Base-by-base conservation (phyloP, 768 basidiomycete genomes). In the Aureoboletus auriporus region DNA sequence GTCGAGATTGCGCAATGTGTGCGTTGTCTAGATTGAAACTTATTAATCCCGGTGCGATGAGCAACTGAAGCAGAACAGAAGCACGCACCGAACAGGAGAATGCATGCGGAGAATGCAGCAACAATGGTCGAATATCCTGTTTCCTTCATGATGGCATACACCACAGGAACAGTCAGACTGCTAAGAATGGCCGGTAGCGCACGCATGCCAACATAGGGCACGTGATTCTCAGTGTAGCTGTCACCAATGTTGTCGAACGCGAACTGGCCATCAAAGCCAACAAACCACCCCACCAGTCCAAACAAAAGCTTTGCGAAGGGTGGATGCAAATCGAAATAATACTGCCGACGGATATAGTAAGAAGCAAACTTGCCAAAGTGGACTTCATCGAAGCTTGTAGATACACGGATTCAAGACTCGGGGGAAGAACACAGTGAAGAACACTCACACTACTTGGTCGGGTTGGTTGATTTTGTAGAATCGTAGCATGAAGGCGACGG, bases 311-410 rank as follows among this genome's bases (percentile, higher is more conserved):
- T 99, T 36, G 96, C 94, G 44, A 98, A 81, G 2, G 96, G 96
- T 33, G 96, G 96, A 61, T 99, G 96, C 8, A 99, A 95, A 65
- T 99, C 96, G 74, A 99, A 99, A 71, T 98, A 98, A 73, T 97
- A 99, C 69, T 96, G 82, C 55, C 95, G 79, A 39, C 73, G 73
- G 63, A 98, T 84, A 69, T 99, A 99, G 69, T 93, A 89, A 6
- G 90, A 82, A 11, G 96, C 94, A 65, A 99, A 99, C 69, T 97
- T 96, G 53, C 95, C 95, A 64, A 98, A 98, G 64, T 98, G 95
- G 11, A 97, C 95, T 71, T 98, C 94, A 65, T 97, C 94, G 63
- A 97, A 97, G 41, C 92, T 94, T 57, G 33, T 39, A 42, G 23
- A 41, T 4, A 44, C 31, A 38, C 54, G 40, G 53, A 47, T 44